phyloP scores from a whole-genome alignment of 768 basidiomycete genomes.

The Dictyophora rubrovolvata region DNA sequence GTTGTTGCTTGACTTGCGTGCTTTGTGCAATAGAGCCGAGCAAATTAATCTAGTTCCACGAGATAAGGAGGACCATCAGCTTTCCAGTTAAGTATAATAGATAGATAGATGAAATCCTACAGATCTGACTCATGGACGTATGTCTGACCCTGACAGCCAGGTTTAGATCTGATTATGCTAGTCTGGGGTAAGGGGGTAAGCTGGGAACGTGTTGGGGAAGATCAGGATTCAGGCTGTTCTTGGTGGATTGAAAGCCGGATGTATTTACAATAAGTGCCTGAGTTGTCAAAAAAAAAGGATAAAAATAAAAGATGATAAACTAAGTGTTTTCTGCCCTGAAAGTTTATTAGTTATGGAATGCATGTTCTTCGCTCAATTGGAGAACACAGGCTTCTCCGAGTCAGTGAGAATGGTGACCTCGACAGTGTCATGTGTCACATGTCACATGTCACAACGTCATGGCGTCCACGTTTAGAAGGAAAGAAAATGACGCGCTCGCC shows the following conservation, averaged over 20 bases:
- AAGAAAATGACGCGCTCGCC: neutral
- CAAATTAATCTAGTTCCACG: too few relatives aligned
- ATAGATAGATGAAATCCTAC: neutral
- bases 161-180: neutral
- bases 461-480: neutral
- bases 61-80: too few relatives aligned
- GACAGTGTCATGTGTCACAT: neutral
- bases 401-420: neutral
- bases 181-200: neutral
- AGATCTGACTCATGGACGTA: neutral
- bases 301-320: neutral
- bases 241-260: neutral
- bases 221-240: neutral
- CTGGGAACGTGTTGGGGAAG: neutral
- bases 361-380: neutral
- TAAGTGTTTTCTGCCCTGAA: neutral
- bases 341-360: neutral
- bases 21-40: too few relatives aligned
- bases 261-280: neutral
- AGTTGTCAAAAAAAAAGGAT: neutral
- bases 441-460: too few relatives aligned
- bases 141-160: neutral
- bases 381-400: neutral
- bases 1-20: too few relatives aligned
- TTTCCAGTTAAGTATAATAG: too few relatives aligned